Percentiles rank a stretch among this genome's conserved stretches.
phyloP scores from a whole-genome alignment of 495 filamentous ascomycete species.

The Podospora comata region DNA sequence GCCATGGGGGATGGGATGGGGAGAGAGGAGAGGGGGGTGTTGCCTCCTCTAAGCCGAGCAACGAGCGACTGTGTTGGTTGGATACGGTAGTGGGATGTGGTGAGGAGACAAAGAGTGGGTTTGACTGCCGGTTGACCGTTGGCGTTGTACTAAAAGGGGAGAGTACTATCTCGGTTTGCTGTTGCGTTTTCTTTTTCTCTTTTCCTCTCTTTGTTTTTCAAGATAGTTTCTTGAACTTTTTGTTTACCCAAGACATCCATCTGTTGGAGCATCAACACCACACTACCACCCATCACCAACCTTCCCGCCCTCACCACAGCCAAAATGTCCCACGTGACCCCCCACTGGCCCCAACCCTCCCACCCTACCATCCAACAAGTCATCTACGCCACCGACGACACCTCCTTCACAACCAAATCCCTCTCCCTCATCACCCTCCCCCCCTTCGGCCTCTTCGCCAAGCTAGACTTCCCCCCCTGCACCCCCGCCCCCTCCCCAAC shows the following conservation, averaged over 20 bases:
- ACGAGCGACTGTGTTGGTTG: not conserved
- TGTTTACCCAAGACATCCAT: not conserved
- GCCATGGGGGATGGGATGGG: not conserved
- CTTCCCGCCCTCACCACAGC: conserved; percentile 1
- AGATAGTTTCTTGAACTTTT: conserved; percentile 3
- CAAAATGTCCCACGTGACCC: conserved; percentile 48
- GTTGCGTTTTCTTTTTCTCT: not conserved
- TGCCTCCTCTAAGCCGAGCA: not conserved
- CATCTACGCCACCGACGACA: conserved; percentile 41
- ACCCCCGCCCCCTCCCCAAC: conserved; percentile 52
- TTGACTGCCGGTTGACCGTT: not conserved
- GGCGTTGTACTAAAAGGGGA: not conserved
- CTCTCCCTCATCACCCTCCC: conserved; percentile 59
- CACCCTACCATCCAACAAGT: conserved; percentile 52
- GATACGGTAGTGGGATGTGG: not conserved
- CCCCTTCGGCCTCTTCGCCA: conserved; percentile 59
- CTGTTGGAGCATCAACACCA: not conserved
- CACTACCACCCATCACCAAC: conserved; percentile 7
- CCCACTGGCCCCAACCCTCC: conserved; percentile 52
- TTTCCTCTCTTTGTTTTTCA: not conserved
- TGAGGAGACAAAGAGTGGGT: not conserved
- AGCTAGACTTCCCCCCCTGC: conserved; percentile 52
- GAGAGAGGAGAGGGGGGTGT: not conserved
- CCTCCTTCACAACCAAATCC: conserved; percentile 57
- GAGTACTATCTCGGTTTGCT: not conserved